Evolutionary conservation across 352 stramenopile genomes (phyloP).

Genomic region (Phytophthora fragariaefolia): DNA sequence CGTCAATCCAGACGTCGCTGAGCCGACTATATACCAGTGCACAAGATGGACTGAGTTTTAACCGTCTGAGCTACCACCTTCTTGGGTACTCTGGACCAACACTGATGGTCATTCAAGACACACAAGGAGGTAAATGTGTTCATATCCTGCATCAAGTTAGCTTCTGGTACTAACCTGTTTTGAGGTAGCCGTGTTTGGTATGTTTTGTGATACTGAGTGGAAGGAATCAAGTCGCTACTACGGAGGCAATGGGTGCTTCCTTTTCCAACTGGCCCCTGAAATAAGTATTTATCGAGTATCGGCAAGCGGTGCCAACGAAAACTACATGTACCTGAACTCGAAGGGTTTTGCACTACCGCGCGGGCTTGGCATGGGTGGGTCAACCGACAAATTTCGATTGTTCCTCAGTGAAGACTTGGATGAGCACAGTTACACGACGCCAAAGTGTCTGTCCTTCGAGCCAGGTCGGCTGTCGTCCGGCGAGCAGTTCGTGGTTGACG

Average conservation of each 20-base stretch:
- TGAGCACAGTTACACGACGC: constrained; percentile 79
- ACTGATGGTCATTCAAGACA: constrained; percentile 72
- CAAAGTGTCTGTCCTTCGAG: constrained; percentile 81
- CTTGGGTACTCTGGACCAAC: constrained; percentile 81
- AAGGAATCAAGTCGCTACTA: constrained; percentile 84
- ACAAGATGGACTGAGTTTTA: constrained; percentile 85
- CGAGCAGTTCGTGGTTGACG: constrained; percentile 69
- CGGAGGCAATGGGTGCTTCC: constrained; percentile 82
- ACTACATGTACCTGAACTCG: constrained; percentile 91
- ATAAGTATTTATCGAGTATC: constrained; percentile 70
- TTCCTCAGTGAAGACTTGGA: constrained; percentile 89
- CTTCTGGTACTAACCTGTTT: not conserved
- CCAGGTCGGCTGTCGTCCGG: constrained; percentile 58
- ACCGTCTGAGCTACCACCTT: constrained; percentile 82
- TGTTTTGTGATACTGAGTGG: constrained; percentile 89
- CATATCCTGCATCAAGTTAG: not conserved
- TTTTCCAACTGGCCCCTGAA: constrained; percentile 73
- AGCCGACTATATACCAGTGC: constrained; percentile 82
- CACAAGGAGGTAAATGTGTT: constrained; percentile 57
- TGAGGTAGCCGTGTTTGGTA: constrained; percentile 78
- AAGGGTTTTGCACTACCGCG: constrained; percentile 79
- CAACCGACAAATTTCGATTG: constrained; percentile 72
- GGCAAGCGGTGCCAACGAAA: constrained; percentile 51
- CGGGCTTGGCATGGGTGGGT: constrained; percentile 82
- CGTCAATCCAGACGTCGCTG: constrained; percentile 61